Evolutionary conservation across 441 rosid species (phyloP), one percentile per base, ranked within the genome.

Genomic region (Geranium incanum): DNA sequence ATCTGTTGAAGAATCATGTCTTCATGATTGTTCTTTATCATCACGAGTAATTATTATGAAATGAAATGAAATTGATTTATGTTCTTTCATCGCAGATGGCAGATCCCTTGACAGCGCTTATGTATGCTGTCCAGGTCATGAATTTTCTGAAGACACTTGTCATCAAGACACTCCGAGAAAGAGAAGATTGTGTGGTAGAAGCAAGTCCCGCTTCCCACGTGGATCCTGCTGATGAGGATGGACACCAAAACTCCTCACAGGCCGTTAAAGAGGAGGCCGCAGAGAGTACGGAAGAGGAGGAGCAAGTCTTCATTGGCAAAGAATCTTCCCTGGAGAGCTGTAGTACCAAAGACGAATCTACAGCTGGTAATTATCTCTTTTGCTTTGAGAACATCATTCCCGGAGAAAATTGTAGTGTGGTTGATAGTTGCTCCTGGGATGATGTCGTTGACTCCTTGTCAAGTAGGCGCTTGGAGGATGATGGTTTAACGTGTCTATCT

Each of bases 31-130:
- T 2, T 19, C 21, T 55, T 55, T 55, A 15, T 55, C 18, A 16
- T 0, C 23, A n/a, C 59, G 15, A 55, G 21, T 4, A 60, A 60
- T 18, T 5, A 60, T 60, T 19, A 60, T 16, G 9, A 4, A 4
- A 55, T 55, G 19, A 15, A 55, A 60, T 16, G 9, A 4, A 4
- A 55, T 55, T 6, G 19, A 5, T 55, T 55, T 55, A 55, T 4
- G 18, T 60, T 19, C 21, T 1, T 60, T 19, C 8, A 1, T 60
- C 21, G 28, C 84, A 93, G 97, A 91, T 94, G 98, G 97, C 96
- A 15, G 98, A 94, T 85, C 98, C 98, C 8, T 80, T 94, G 77
- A 94, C 97, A 11, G 97, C 98, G 59, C 77, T 94, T 75, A 91
- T 94, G 77, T 96, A 94, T 18, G 65, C 65, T 8, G 65, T 60